Evolutionary conservation across 1,284 basidiomycete genomes (phyloP).

Genomic region (Ceratobasidium sp.): DNA sequence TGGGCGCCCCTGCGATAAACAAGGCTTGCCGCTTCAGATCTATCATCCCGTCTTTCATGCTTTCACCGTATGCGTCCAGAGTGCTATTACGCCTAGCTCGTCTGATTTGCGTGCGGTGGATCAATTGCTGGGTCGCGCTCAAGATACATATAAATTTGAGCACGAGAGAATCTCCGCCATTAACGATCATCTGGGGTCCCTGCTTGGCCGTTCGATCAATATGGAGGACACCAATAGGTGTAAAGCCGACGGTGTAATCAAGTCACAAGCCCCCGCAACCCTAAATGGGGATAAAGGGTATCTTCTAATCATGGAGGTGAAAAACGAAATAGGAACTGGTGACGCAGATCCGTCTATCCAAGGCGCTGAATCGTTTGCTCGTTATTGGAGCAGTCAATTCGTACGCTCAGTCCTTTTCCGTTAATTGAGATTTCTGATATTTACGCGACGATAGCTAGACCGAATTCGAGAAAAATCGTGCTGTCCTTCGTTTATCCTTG

Average conservation of each 20-base stretch:
- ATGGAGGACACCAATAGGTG: background rate
- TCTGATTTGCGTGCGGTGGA: background rate
- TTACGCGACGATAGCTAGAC: background rate
- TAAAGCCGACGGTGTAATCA: background rate
- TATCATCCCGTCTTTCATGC: background rate
- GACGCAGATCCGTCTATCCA: constrained; percentile 19
- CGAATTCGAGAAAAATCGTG: constrained; percentile 45
- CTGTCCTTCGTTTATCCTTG: constrained; percentile 52
- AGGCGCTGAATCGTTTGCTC: constrained; percentile 11
- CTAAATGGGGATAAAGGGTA: background rate
- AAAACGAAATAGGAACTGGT: constrained; percentile 29
- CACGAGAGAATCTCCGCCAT: background rate
- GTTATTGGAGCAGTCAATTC: background rate
- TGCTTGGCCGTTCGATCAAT: background rate
- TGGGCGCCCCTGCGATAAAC: background rate
- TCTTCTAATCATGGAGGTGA: constrained; percentile 12
- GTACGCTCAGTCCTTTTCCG: background rate
- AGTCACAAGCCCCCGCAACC: background rate
- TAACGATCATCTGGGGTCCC: too few species aligned
- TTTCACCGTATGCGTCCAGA: background rate
- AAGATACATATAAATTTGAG: background rate
- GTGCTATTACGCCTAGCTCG: background rate
- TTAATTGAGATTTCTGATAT: background rate
- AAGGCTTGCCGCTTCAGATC: background rate
- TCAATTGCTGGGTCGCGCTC: background rate